phyloP scores from a whole-genome alignment of 495 filamentous ascomycete genomes.

The Xylaria venustula region DNA sequence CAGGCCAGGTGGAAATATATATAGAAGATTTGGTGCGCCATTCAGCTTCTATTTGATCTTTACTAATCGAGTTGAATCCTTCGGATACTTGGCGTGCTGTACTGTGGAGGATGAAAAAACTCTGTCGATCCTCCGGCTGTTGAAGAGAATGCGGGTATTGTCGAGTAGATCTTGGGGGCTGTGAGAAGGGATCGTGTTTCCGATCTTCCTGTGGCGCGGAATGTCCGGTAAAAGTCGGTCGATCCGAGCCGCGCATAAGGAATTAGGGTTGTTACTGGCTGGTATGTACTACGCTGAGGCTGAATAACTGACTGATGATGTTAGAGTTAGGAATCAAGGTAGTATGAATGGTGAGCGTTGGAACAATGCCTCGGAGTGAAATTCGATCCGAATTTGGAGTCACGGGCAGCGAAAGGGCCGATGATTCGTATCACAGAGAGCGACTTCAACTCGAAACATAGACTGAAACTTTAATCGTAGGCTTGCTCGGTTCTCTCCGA shows the following conservation, averaged over 20 bases:
- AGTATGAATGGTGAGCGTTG: neutral
- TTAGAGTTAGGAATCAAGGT: neutral
- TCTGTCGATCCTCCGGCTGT: neutral
- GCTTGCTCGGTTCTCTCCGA: no score
- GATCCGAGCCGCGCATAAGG: neutral
- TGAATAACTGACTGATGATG: neutral
- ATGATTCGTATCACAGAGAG: neutral
- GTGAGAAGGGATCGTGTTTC: neutral
- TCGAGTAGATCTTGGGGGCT: neutral
- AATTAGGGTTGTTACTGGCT: neutral
- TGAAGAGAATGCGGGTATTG: neutral
- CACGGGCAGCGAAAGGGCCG: neutral
- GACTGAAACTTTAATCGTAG: no score
- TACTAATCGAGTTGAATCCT: no score
- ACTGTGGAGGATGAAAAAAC: no score
- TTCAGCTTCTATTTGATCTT: no score
- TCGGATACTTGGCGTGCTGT: no score
- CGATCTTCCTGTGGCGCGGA: slow-evolving; percentile 6
- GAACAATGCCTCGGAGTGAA: neutral
- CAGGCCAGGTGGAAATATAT: no score
- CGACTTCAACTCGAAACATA: neutral
- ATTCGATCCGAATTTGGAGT: neutral
- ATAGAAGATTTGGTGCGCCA: no score
- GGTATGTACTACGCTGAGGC: neutral
- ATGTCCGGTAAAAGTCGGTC: neutral